Conservation (phyloP, 495 filamentous ascomycete genomes). For the Chlorociboria aeruginascens region DNA sequence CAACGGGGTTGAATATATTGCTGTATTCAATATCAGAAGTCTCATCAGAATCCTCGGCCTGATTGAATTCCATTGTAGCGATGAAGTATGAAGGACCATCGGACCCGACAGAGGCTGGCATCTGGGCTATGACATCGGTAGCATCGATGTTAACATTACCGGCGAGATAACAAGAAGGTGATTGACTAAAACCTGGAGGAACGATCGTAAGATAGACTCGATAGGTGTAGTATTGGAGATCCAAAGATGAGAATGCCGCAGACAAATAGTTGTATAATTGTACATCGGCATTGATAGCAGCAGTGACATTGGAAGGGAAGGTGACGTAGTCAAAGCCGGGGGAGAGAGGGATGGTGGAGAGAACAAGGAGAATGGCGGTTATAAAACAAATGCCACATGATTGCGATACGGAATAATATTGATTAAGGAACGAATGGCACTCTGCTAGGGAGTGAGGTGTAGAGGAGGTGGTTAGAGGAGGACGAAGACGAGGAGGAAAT, state of each 20-base stretch:
- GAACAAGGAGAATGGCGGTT: background rate
- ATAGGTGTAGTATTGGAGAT: conserved; percentile 9
- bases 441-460: too few species aligned
- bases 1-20: conserved; percentile 9
- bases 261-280: too few species aligned
- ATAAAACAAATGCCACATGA: too few species aligned
- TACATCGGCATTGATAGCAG: background rate
- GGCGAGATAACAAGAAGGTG: conserved; percentile 16
- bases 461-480: too few species aligned
- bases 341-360: background rate
- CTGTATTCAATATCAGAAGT: conserved; percentile 7
- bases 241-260: conserved; percentile 1
- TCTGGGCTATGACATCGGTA: conserved; percentile 8
- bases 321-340: background rate
- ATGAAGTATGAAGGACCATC: conserved; percentile 11
- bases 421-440: too few species aligned
- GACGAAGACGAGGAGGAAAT: too few species aligned
- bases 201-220: conserved; percentile 12
- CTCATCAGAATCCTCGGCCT: background rate
- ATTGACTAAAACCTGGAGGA: conserved; percentile 4
- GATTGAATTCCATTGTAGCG: conserved; percentile 10
- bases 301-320: background rate
- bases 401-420: too few species aligned
- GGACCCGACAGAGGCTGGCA: conserved; percentile 16
- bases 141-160: conserved; percentile 16